Base-by-base conservation (phyloP, 2,329 filamentous ascomycete species). In the Claviceps purpurea region DNA sequence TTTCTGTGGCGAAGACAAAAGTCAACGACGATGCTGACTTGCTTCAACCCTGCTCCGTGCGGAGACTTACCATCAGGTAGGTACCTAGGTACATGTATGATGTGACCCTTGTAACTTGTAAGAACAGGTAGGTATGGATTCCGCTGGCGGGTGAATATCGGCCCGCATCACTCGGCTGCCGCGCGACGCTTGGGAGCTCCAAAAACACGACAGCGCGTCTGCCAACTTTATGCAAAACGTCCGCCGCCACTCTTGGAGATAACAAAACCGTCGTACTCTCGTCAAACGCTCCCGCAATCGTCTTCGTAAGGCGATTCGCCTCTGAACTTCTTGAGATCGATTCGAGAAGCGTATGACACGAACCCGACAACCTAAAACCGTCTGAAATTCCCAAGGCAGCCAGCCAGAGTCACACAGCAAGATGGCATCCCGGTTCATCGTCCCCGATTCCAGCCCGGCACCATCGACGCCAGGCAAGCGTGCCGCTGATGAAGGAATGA, bases 391-490 rank as follows among this genome's bases (percentile, higher is more conserved):
- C 30, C 18, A 24, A 43, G 14, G 52, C 38, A 43, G 38, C 16
- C 38, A 43, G 38, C 16, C 49, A 16, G 38, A 51, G 49, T 37
- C 47, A 39, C 37, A 40, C 50, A 43, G 49, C 60, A 62, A 55
- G 58, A 73, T 73, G 70, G 65, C 70, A 22, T 59, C 64, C 56
- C 63, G 65, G 55, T 73, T 73, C 62, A 59, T 67, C 52, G 68
- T 73, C 47, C 65, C 69, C 54, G 68, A 72, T 59, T 68, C 70
- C 43, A 72, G 67, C 59, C 72, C 68, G 47, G 67, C 68, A 50
- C 76, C 75, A 1, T 71, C 74, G 20, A 79, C 76, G 2, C 76
- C 76, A 3, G 73, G 75, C 24, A 67, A 68, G 53, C 64, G 60
- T 52, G 64, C 64, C 37, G 62, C 62, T 50, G 61, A 59, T 51